phyloP scores from a whole-genome alignment of 768 basidiomycete genomes.

The Leccinellum albellum region DNA sequence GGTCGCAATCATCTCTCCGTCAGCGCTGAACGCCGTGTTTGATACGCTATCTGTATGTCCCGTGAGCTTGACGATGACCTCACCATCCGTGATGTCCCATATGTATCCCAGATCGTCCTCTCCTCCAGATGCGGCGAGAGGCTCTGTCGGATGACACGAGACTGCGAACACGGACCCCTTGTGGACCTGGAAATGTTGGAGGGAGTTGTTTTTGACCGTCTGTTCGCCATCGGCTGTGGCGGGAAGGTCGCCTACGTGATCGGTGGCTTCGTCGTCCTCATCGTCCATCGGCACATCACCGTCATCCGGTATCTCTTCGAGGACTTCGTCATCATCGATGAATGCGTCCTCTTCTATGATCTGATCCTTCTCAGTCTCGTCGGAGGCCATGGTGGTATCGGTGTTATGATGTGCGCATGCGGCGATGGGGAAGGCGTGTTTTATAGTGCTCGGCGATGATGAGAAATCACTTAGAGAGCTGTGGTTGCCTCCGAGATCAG shows the following conservation, averaged over 20 bases:
- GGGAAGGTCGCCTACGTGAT: constrained; percentile 42
- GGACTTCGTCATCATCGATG: constrained; percentile 63
- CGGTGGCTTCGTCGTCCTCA: constrained; percentile 51
- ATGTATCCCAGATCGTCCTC: constrained; percentile 95
- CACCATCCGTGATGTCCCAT: constrained; percentile 83
- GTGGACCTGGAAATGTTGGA: constrained; percentile 70
- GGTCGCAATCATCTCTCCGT: constrained; percentile 91
- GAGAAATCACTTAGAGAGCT: constrained; percentile 22
- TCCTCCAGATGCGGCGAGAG: constrained; percentile 87
- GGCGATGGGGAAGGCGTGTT: neutral
- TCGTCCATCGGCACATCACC: constrained; percentile 72
- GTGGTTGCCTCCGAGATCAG: neutral
- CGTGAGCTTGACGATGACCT: constrained; percentile 76
- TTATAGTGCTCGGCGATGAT: constrained; percentile 4
- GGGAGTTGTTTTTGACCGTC: constrained; percentile 56
- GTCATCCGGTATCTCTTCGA: constrained; percentile 60
- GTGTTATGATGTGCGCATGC: neutral
- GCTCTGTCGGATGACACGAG: constrained; percentile 73
- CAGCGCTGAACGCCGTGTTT: constrained; percentile 70
- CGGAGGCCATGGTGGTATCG: constrained; percentile 22
- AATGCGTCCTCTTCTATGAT: constrained; percentile 49
- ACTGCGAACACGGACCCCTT: constrained; percentile 78
- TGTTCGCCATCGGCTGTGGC: constrained; percentile 36
- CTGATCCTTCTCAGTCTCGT: constrained; percentile 37
- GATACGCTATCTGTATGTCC: constrained; percentile 94